Evolutionary conservation across 2,329 filamentous ascomycete genomes (phyloP).

Genomic region (Cladosporium sphaerospermum): DNA sequence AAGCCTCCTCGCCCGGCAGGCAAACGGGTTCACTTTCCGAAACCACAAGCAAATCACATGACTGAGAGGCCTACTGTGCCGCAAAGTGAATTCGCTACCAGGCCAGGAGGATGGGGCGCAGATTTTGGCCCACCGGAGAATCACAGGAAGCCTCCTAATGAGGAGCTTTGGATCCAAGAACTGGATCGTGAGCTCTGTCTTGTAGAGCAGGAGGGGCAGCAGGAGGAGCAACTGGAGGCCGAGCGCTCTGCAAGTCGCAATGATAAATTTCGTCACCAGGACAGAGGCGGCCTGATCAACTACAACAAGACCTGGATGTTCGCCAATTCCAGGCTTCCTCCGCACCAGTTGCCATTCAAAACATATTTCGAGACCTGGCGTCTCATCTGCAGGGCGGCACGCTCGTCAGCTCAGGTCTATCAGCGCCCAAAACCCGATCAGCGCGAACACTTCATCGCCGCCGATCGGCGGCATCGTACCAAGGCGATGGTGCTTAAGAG

Average conservation of each 20-base stretch:
- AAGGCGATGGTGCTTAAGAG: slow-evolving; percentile 84
- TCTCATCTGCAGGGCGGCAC: slow-evolving; percentile 69
- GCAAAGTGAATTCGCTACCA: not conserved
- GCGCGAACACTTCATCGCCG: slow-evolving; percentile 61
- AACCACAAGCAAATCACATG: not conserved
- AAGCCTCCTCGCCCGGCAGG: not conserved
- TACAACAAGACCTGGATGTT: slow-evolving; percentile 66
- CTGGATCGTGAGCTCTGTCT: slow-evolving; percentile 7
- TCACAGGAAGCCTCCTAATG: not conserved
- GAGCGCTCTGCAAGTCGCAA: not conserved
- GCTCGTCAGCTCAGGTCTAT: slow-evolving; percentile 72
- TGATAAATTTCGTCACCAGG: not conserved
- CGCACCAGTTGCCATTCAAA: slow-evolving; percentile 59
- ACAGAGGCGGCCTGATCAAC: slow-evolving; percentile 17
- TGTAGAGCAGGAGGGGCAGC: slow-evolving; percentile 2
- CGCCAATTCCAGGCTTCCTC: slow-evolving; percentile 67
- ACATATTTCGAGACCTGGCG: slow-evolving; percentile 71
- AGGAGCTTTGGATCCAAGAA: slow-evolving; percentile 5
- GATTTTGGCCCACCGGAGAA: not conserved
- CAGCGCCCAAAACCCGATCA: slow-evolving; percentile 57
- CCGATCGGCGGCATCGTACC: slow-evolving; percentile 66
- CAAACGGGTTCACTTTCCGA: not conserved
- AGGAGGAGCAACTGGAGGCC: not conserved
- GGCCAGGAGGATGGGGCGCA: not conserved
- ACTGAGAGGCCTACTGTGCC: not conserved